Base-by-base conservation (phyloP, 768 basidiomycete species). In the Russula earlei region DNA sequence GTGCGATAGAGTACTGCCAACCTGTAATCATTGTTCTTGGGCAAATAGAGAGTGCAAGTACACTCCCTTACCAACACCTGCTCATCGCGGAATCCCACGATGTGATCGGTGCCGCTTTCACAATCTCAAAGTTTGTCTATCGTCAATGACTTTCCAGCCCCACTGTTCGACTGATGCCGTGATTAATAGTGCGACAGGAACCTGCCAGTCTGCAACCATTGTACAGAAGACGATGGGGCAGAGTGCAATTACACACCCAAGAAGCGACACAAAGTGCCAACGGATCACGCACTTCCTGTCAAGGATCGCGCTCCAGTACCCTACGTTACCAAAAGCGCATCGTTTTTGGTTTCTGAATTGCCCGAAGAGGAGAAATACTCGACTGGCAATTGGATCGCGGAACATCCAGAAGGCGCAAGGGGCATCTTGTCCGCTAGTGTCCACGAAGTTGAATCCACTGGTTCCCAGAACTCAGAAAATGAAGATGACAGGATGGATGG, bases 181-280 rank as follows among this genome's bases (percentile, higher is more conserved):
- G 29, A 19, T 50, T 46, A 17, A 22, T 57, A 86, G 84, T 87
- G 84, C 66, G 85, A 87, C 66, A 75, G 85, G 48, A 84, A 82
- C 65, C 72, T 85, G 40, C 84, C 84, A 0, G 74, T 83, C 25
- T 87, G 84, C 69, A 84, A 84, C 62, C 79, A 84, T 56, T 87
- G 84, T 54, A 71, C 72, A 37, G 78, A 78, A 46, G 72, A 75
- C 55, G 72, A 76, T 47, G 75, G 74, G 37, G 67, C 69, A 15
- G 77, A 80, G 46, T 85, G 84, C 68, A 83, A 84, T 63, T 85
- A 87, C 64, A 84, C 84, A 34, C 84, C 84, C 9, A 85, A 86
- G 70, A 84, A 83, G 62, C 71, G 82, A 53, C 77, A 77, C 62
- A 84, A 77, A 64, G 75, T 76, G 38, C 75, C 75, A 17, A 66